Evolutionary conservation across 1,284 basidiomycete species (phyloP), one percentile per base, ranked within the genome.

Genomic region (Coniferiporia sulphurascens): DNA sequence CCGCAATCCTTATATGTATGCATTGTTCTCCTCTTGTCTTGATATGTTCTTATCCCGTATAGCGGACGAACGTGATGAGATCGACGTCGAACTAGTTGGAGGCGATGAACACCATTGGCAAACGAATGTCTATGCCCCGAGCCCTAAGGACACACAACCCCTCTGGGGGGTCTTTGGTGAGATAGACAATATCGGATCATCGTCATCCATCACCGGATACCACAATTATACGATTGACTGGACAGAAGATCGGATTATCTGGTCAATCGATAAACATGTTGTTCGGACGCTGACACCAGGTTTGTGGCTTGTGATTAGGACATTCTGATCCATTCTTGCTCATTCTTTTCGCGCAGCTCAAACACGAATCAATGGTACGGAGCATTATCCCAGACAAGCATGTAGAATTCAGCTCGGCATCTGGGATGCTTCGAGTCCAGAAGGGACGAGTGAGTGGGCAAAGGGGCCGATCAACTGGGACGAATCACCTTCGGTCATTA

Each of bases 381-480:
- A 68, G n/a, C 74, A 75, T 63, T 78, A 71, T 60, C 76, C 77
- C 17, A 66, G 69, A 0, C 70, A 75, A 56, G 63, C 72, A 4
- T 57, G 70, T 12, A 72, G 74, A 9, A 61, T 78, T 5, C 75
- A 76, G 61, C 65, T 78, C 15, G 77, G 78, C 1, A 78, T 80
- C 48, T 81, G 79, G 78, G 78, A 80, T 60, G 77, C 76, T 3
- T 79, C 77, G 59, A 69, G 69, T 36, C 73, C 76, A 3, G 66
- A 66, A 10, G 78, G 78, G 0, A 81, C 79, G 1, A 71, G 76
- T 3, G 71, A 72, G 58, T 80, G 78, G 78, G 76, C 75, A 15
- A 70, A 67, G 32, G 79, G 79, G 7, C 78, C 78, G 3, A 74
- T 80, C 44, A 64, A 78, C 49, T 80, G 78, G 78, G 61, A 69